Percentiles rank a stretch among this genome's conserved stretches.
Conservation (phyloP, 2,329 filamentous ascomycete genomes). For the Annulohypoxylon truncatum region DNA sequence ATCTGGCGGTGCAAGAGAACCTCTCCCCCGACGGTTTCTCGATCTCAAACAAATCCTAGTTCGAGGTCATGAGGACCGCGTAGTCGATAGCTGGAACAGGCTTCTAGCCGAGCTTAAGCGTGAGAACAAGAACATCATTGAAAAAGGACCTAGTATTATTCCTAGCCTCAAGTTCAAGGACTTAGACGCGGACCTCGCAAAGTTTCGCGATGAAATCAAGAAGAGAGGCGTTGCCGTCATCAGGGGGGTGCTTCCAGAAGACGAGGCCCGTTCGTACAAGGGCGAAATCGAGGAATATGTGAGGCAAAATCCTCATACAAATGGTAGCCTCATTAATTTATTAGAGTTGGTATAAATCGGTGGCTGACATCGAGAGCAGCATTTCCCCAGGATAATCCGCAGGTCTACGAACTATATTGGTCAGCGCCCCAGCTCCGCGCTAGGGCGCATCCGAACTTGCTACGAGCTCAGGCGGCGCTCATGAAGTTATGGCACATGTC, state of each 20-base stretch:
- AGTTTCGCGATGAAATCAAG: slow-evolving; percentile 61
- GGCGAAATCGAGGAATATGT: slow-evolving; percentile 73
- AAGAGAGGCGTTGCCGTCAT: slow-evolving; percentile 74
- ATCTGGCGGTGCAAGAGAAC: slow-evolving; percentile 57
- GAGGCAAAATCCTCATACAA: slow-evolving; percentile 69
- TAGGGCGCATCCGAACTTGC: slow-evolving; percentile 72
- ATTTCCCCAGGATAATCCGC: slow-evolving; percentile 74
- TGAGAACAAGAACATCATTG: slow-evolving; percentile 62
- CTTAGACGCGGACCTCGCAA: slow-evolving; percentile 54
- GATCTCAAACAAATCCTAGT: slow-evolving; percentile 66
- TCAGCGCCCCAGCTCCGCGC: slow-evolving; percentile 74
- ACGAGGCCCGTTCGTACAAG: slow-evolving; percentile 74
- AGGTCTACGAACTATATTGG: slow-evolving; percentile 83
- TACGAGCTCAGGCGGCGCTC: slow-evolving; percentile 70
- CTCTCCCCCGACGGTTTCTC: slow-evolving; percentile 67
- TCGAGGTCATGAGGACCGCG: slow-evolving; percentile 59
- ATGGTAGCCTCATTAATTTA: slow-evolving; percentile 52
- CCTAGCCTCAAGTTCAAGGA: slow-evolving; percentile 63
- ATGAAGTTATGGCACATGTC: slow-evolving; percentile 72
- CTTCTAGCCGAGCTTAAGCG: slow-evolving; percentile 58
- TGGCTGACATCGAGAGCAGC: slow-evolving; percentile 53
- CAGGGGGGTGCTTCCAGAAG: slow-evolving; percentile 71
- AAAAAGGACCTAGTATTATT: slow-evolving; percentile 60
- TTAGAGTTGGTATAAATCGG: background rate
- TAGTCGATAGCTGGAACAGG: slow-evolving; percentile 62